Evolutionary conservation across 768 basidiomycete species (phyloP).

Genomic region (Calocybe cyanea): DNA sequence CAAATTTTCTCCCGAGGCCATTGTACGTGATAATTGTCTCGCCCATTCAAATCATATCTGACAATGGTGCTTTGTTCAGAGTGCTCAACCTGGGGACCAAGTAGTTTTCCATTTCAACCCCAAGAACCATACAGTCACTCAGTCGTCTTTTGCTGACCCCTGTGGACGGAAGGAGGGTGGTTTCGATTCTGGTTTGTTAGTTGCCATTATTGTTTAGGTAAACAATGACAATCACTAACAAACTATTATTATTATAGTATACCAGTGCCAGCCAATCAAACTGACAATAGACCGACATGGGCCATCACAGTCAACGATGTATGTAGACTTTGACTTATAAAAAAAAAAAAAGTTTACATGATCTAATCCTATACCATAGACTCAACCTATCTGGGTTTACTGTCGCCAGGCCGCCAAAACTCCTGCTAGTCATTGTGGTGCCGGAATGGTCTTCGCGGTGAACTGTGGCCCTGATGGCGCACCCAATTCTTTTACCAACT

Average conservation of each 20-base stretch:
- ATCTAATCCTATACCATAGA: no score
- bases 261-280: constrained; percentile 49
- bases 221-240: not conserved
- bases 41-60: not conserved
- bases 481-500: constrained; percentile 58
- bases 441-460: constrained; percentile 66
- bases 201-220: constrained; percentile 15
- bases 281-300: constrained; percentile 45
- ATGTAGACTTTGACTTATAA: no score
- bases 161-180: constrained; percentile 50
- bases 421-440: constrained; percentile 53
- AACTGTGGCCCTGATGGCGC: constrained; percentile 54
- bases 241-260: constrained; percentile 30
- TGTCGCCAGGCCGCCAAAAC: constrained; percentile 51
- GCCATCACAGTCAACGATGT: constrained; percentile 49
- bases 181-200: constrained; percentile 57
- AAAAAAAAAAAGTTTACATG: no score
- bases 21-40: constrained; percentile 31
- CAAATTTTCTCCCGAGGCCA: constrained; percentile 46
- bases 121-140: constrained; percentile 54
- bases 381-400: constrained; percentile 56
- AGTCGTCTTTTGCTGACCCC: constrained; percentile 49
- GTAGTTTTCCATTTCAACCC: constrained; percentile 60
- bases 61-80: constrained; percentile 22
- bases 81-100: constrained; percentile 50